Conservation (phyloP, 2,329 filamentous ascomycete genomes). For the Penicillium sp. region DNA sequence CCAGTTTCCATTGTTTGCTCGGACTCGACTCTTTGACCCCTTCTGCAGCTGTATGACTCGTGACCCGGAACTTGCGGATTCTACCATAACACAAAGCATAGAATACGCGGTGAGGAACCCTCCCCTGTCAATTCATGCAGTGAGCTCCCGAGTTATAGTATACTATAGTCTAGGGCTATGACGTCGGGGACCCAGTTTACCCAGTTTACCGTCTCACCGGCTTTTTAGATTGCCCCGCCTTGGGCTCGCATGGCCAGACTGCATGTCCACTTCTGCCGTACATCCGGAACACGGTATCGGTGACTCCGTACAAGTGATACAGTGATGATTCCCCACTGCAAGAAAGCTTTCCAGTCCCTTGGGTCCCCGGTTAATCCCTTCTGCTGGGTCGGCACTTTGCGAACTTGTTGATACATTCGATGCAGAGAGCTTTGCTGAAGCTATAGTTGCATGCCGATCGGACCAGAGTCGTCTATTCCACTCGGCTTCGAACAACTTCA, state of each 20-base stretch:
- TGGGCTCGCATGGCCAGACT: slow-evolving; percentile 17
- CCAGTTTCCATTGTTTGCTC: slow-evolving; percentile 3
- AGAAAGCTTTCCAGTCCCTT: slow-evolving; percentile 20
- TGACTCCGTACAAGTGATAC: slow-evolving; percentile 12
- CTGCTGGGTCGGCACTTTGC: slow-evolving; percentile 24
- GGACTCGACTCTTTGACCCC: slow-evolving; percentile 7
- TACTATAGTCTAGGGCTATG: slow-evolving; percentile 15
- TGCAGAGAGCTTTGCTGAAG: not conserved
- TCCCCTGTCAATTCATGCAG: not conserved
- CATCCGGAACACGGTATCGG: slow-evolving; percentile 7
- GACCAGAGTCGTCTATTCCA: not conserved
- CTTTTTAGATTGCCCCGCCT: slow-evolving; percentile 14
- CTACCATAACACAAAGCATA: slow-evolving; percentile 1
- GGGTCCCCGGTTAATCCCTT: slow-evolving; percentile 19
- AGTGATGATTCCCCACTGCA: slow-evolving; percentile 18
- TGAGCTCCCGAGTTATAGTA: not conserved
- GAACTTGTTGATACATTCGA: slow-evolving; percentile 17
- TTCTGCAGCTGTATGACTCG: slow-evolving; percentile 8
- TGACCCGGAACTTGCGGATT: slow-evolving; percentile 8
- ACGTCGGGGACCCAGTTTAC: slow-evolving; percentile 11
- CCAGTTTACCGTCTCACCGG: slow-evolving; percentile 15
- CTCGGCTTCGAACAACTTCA: not conserved
- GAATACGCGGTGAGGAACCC: slow-evolving; percentile 2
- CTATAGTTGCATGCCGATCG: not conserved
- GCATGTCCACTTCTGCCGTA: slow-evolving; percentile 16